phyloP scores from a whole-genome alignment of 257 asterid species.

The Agastache rugosa region DNA sequence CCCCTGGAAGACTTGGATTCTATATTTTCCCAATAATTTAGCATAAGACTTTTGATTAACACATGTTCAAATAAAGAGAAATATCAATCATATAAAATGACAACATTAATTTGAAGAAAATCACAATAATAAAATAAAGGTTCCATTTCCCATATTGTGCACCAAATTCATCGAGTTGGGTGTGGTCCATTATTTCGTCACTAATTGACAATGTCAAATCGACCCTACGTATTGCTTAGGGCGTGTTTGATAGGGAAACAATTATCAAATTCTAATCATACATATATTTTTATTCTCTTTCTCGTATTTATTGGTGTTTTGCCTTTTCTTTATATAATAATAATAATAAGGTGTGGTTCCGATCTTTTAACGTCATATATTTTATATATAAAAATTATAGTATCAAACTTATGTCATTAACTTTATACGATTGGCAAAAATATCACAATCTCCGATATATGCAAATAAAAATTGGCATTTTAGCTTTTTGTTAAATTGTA shows the following conservation, averaged over 20 bases:
- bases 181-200: slow-evolving; percentile 33
- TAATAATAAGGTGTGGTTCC: neutral
- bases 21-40: slow-evolving; percentile 8
- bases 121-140: neutral
- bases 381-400: too few species aligned
- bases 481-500: too few species aligned
- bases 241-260: neutral
- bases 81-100: slow-evolving; percentile 33
- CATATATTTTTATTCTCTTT: neutral
- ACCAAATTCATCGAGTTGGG: slow-evolving; percentile 24
- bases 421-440: too few species aligned
- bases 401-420: too few species aligned
- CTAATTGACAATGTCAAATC: slow-evolving; percentile 23
- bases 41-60: slow-evolving; percentile 22
- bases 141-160: slow-evolving; percentile 20
- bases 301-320: neutral
- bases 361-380: neutral
- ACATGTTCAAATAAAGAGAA: slow-evolving; percentile 41
- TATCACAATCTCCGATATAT: too few species aligned
- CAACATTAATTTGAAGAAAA: slow-evolving; percentile 16
- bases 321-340: neutral
- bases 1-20: neutral
- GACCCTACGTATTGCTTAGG: slow-evolving; percentile 38
- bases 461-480: too few species aligned
- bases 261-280: neutral